A percentile compares a stretch with the other conserved stretches of the same genome.
Evolutionary conservation across 2,329 filamentous ascomycete genomes (phyloP).

Genomic region (Sordariomycetes sp.): DNA sequence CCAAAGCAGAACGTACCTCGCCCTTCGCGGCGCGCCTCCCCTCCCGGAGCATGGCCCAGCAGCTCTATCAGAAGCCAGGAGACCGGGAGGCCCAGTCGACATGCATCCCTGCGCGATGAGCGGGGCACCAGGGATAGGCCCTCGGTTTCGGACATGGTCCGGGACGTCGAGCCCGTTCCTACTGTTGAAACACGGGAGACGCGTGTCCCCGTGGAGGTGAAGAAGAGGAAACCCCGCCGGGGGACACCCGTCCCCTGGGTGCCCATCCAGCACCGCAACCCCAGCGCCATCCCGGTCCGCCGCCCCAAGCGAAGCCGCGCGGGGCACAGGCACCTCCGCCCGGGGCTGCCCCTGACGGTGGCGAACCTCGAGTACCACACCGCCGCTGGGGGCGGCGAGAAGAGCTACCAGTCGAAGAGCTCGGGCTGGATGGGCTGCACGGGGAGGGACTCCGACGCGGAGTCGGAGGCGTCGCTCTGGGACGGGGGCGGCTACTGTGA

Average conservation of each 20-base stretch:
- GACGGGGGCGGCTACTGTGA: not conserved
- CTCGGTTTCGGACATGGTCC: too few relatives aligned
- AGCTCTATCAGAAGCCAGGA: too few relatives aligned
- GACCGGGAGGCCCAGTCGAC: too few relatives aligned
- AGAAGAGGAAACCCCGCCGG: not conserved
- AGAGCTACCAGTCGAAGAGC: not conserved
- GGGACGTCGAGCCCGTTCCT: too few relatives aligned
- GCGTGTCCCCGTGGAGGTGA: not conserved
- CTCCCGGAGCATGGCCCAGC: too few relatives aligned
- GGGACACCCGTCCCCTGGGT: not conserved
- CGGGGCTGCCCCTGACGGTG: not conserved
- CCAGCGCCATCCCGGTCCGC: not conserved
- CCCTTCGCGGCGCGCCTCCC: too few relatives aligned
- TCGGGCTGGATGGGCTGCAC: not conserved
- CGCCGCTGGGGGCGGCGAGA: not conserved
- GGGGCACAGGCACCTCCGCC: not conserved
- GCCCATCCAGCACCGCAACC: not conserved
- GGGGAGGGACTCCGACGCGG: not conserved
- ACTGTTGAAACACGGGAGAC: too few relatives aligned
- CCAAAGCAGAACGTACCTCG: too few relatives aligned
- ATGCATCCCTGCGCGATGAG: too few relatives aligned
- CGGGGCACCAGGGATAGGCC: too few relatives aligned
- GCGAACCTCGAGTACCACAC: not conserved
- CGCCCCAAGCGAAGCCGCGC: not conserved
- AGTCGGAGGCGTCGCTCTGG: not conserved